Base-by-base conservation (phyloP, 345 rosid genomes). In the Hypericum perforatum region DNA sequence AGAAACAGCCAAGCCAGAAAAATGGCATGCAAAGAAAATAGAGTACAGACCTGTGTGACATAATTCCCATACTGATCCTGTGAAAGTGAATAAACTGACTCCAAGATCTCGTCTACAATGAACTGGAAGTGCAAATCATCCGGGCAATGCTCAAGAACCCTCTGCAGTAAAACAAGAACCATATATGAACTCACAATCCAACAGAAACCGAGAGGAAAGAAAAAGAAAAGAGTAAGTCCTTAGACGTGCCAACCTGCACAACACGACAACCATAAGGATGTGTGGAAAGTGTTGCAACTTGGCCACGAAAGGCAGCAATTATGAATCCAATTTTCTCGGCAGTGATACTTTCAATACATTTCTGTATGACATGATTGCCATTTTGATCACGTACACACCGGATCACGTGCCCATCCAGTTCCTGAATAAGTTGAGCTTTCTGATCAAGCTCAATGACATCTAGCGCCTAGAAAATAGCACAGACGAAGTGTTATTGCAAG, bases 191-290 rank as follows among this genome's bases (percentile, higher is more conserved):
- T 9, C 8, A 52, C 45, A 47, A 40, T 49, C 41, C 53, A 39
- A 32, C n/a, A 6, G 37, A 62, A 43, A 6, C 52, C 13, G 11
- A 41, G 13, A 22, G 14, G 32, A 56, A 16, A 49, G 15, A 49
- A 56, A n/a, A 46, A 45, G 40, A 67, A 57, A 39, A 16, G 60
- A 38, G 14, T 37, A 65, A 37, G 37, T n/a, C 50, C 12, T 42
- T 60, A 41, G 58, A 51, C 29, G 15, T 5, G 51, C 49, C 40
- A 72, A 89, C 99, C 87, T 94, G 97, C 62, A 94, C 79, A 43
- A 94, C 99, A 64, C 97, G 95, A 54, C 99, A 94, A 43, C 99
- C 99, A 60, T 94, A 94, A 6, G 99, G 97, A 80, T 89, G 97
- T 52, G 79, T 82, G 48, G 99, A 82, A 63, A 94, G 97, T 15